Base-by-base conservation (phyloP, 331 rosid species). In the Quercus tomentella region DNA sequence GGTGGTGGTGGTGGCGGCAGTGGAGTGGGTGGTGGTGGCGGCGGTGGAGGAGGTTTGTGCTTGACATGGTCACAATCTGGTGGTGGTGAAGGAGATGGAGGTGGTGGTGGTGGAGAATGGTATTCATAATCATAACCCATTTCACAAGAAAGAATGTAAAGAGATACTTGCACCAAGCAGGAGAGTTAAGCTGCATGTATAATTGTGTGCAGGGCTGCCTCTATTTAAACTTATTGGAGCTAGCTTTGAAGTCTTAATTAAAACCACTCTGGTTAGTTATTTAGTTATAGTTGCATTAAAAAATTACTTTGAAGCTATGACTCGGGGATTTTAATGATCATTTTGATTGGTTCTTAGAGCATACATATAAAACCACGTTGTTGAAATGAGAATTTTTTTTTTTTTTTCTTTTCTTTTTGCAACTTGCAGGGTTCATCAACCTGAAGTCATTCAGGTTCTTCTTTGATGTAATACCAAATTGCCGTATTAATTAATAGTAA, bases 81-180 rank as follows among this genome's bases (percentile, higher is more conserved):
- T 15, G 80, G 56, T 2, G 60, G 56, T 1, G 45, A 37, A 14
- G 45, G 45, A 35, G 43, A 37, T 12, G 80, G 66, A 23, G 76
- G 11, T 41, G 45, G 70, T 2, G 84, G 79, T 1, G 76, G 79
- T 5, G 73, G 84, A 21, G 79, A 45, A 22, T n/a, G 18, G 74
- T 73, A 63, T 49, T 60, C 57, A 57, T 73, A 52, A 30, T 41
- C 45, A 41, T 41, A 41, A 41, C 30, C 21, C 65, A 72, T 72
- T 72, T 16, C 30, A 41, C 49, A 22, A 54, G 28, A 15, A 12
- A 41, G 12, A 58, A 6, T n/a, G 3, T 11, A 1, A 0, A 14
- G 65, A 4, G 30, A 22, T 10, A 21, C 30, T 10, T 22, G 65
- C 30, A n/a, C 6, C 30, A 22, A 58, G 30, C 1, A 58, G 4